Evolutionary conservation across 2,329 filamentous ascomycete species (phyloP).

Genomic region (Colletotrichum sidae): DNA sequence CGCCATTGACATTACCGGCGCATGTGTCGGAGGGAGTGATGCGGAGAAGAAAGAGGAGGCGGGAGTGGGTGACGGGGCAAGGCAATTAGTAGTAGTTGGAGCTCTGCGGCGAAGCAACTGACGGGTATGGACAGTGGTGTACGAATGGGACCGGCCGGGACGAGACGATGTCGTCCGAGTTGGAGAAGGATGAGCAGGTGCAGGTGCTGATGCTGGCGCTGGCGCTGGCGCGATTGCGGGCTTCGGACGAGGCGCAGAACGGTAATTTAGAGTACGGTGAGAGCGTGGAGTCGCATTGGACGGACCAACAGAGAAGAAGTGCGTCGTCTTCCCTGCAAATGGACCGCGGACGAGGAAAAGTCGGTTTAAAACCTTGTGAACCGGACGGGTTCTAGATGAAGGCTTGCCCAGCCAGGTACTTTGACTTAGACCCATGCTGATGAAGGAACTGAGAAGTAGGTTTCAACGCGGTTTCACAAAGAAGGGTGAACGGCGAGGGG

Average conservation of each 20-base stretch:
- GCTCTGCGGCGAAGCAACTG: constrained; percentile 30
- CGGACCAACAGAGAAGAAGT: constrained; percentile 31
- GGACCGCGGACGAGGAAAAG: constrained; percentile 47
- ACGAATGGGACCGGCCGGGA: constrained; percentile 33
- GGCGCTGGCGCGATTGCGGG: constrained; percentile 3
- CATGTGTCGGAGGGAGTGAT: constrained; percentile 36
- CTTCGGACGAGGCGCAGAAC: constrained; percentile 32
- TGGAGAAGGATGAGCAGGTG: constrained; percentile 8
- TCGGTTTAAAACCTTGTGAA: constrained; percentile 46
- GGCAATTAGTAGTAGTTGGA: constrained; percentile 37
- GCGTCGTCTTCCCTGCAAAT: constrained; percentile 35
- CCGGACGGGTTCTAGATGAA: constrained; percentile 30
- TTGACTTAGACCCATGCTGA: constrained; percentile 35
- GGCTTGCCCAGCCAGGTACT: constrained; percentile 33
- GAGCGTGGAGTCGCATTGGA: constrained; percentile 36
- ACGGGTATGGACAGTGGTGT: constrained; percentile 28
- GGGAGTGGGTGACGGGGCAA: constrained; percentile 33
- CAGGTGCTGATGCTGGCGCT: constrained; percentile 1
- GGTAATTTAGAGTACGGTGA: constrained; percentile 37
- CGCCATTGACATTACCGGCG: constrained; percentile 39
- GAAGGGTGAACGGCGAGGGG: constrained; percentile 25
- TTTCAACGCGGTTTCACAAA: constrained; percentile 36
- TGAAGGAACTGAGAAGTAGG: constrained; percentile 30
- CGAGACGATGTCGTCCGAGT: constrained; percentile 14
- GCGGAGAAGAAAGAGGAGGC: constrained; percentile 38